Evolutionary conservation across 2,329 filamentous ascomycete species (phyloP).

Genomic region (Exophiala mesophila): DNA sequence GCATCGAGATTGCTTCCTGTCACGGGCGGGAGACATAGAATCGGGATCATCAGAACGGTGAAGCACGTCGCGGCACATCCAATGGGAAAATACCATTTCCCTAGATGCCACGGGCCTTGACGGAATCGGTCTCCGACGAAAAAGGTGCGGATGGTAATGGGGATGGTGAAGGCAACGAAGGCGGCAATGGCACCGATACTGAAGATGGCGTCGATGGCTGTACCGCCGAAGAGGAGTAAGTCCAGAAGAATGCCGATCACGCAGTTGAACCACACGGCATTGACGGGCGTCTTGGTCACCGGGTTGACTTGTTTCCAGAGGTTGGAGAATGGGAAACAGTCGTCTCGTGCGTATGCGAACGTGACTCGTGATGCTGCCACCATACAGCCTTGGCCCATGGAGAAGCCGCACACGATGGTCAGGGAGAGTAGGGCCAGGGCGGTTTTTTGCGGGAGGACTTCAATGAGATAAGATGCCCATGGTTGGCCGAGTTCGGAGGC

Average conservation of each 20-base stretch:
- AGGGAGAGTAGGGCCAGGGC: conserved; percentile 60
- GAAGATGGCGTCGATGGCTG: conserved; percentile 62
- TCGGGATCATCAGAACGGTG: conserved; percentile 62
- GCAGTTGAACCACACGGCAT: conserved; percentile 65
- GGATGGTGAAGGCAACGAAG: conserved; percentile 50
- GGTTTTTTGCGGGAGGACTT: conserved; percentile 57
- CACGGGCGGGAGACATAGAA: conserved; percentile 59
- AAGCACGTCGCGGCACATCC: conserved; percentile 56
- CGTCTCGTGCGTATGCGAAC: conserved; percentile 68
- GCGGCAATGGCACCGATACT: conserved; percentile 65
- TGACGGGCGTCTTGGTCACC: conserved; percentile 61
- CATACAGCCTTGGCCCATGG: conserved; percentile 70
- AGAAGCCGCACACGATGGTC: conserved; percentile 65
- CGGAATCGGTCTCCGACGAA: conserved; percentile 59
- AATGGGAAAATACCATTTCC: conserved; percentile 53
- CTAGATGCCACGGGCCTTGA: conserved; percentile 64
- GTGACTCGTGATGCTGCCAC: conserved; percentile 61
- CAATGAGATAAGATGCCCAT: conserved; percentile 64
- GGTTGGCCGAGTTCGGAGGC: conserved; percentile 62
- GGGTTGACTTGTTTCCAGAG: conserved; percentile 58
- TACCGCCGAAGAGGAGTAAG: conserved; percentile 61
- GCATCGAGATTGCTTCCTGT: conserved; percentile 58
- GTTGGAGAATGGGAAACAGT: conserved; percentile 59
- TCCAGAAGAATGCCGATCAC: conserved; percentile 55
- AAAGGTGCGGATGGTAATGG: conserved; percentile 41